Conservation (phyloP, 768 basidiomycete species). For the Coprinopsis marcescibilis region DNA sequence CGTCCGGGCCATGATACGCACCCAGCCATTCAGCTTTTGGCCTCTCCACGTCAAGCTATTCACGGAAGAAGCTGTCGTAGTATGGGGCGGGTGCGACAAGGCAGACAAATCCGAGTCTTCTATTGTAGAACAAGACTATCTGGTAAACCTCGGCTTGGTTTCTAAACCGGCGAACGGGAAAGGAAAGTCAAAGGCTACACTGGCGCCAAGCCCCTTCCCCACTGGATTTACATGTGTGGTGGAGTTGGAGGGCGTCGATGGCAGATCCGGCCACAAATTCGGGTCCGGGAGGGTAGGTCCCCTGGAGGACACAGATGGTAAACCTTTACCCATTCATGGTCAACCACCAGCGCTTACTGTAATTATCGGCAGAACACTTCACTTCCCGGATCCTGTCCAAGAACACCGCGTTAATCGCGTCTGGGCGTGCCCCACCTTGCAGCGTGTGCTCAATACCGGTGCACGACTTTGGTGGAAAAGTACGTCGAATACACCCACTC, state of each 20-base stretch:
- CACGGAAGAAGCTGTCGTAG: constrained; percentile 50
- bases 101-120: background rate
- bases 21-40: constrained; percentile 65
- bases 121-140: background rate
- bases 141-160: background rate
- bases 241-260: constrained; percentile 69
- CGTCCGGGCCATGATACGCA: constrained; percentile 55
- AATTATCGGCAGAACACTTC: constrained; percentile 47
- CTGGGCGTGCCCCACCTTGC: constrained; percentile 32
- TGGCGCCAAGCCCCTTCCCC: constrained; percentile 29
- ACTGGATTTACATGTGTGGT: constrained; percentile 42
- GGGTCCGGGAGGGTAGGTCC: constrained; percentile 54
- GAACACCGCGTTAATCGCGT: constrained; percentile 35
- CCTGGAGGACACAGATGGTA: constrained; percentile 56
- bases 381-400: constrained; percentile 45
- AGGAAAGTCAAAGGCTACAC: background rate
- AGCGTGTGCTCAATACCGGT: constrained; percentile 42
- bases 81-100: constrained; percentile 37
- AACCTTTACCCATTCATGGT: background rate
- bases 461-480: constrained; percentile 32
- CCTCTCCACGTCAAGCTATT: constrained; percentile 75
- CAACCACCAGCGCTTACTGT: background rate
- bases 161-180: background rate
- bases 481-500: too few species aligned
- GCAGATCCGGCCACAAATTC: constrained; percentile 40